Conservation (phyloP, 2,329 filamentous ascomycete species). For the Lecanicillium sp. region DNA sequence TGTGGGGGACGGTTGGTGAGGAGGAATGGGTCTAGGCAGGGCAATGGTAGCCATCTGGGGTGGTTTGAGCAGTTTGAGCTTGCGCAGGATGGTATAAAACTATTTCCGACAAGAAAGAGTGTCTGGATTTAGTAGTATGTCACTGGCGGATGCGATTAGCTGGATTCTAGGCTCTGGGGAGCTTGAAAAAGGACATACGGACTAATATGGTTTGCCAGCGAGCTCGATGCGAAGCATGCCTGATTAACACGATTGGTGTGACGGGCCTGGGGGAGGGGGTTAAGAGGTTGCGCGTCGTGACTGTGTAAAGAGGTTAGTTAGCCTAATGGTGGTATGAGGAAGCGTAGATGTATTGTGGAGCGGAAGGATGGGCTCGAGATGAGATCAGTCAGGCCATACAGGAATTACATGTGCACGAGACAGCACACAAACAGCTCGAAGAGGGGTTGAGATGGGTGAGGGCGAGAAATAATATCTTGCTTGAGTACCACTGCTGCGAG, state of each 20-base stretch:
- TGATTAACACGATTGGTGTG: background rate
- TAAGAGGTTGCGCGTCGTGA: constrained; percentile 8
- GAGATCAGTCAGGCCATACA: too few species aligned
- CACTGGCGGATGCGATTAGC: background rate
- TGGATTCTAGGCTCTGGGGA: too few species aligned
- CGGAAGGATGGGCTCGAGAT: too few species aligned
- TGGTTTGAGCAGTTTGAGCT: background rate
- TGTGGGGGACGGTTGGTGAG: constrained; percentile 39
- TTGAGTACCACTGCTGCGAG: too few species aligned
- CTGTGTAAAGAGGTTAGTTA: background rate
- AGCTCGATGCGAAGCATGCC: constrained; percentile 4
- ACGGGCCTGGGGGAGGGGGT: constrained; percentile 13
- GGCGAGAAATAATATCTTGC: too few species aligned
- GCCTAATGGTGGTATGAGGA: too few species aligned
- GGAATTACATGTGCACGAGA: too few species aligned
- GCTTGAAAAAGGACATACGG: background rate
- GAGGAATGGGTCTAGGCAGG: constrained; percentile 41
- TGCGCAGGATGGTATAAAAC: background rate
- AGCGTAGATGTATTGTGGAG: too few species aligned
- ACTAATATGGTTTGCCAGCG: constrained; percentile 12
- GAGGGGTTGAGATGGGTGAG: too few species aligned
- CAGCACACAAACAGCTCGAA: too few species aligned
- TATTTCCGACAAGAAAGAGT: background rate
- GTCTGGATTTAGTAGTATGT: background rate
- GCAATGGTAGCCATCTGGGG: constrained; percentile 49